Evolutionary conservation across 441 rosid species (phyloP).

Genomic region (Melastoma candidum): DNA sequence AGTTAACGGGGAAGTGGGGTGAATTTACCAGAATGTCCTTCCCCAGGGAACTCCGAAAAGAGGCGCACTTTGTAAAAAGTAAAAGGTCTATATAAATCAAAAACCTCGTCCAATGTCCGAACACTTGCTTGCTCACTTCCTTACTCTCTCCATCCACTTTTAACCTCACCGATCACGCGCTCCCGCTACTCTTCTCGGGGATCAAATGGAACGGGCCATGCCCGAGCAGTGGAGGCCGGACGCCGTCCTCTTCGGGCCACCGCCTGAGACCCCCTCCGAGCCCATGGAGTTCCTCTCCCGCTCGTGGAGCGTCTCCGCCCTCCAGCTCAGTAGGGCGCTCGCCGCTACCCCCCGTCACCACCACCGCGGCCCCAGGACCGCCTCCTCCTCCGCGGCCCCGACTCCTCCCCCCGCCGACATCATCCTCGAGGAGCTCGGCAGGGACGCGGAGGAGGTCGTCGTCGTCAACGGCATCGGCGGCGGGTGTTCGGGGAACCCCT

Average conservation of each 20-base stretch:
- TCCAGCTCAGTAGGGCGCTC: slow-evolving; percentile 74
- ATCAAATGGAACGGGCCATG: slow-evolving; percentile 33
- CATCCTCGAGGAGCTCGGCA: slow-evolving; percentile 56
- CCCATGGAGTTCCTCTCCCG: slow-evolving; percentile 95
- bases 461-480: too few species aligned
- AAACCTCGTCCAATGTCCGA: too few species aligned
- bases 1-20: too few species aligned
- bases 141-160: too few species aligned
- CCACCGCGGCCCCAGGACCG: slow-evolving; percentile 31
- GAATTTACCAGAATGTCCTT: too few species aligned
- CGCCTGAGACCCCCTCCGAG: slow-evolving; percentile 79
- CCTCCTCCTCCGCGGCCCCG: slow-evolving; percentile 3
- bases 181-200: too few species aligned
- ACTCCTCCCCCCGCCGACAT: background rate
- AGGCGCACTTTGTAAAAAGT: too few species aligned
- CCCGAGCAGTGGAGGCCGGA: slow-evolving; percentile 53
- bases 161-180: background rate
- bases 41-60: too few species aligned
- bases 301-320: slow-evolving; percentile 87
- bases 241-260: slow-evolving; percentile 35
- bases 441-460: slow-evolving; percentile 42
- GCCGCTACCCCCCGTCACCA: slow-evolving; percentile 24
- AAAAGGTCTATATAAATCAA: too few species aligned
- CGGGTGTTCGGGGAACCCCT: slow-evolving; percentile 62
- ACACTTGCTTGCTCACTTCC: too few species aligned